Evolutionary conservation across 306 rosid genomes (phyloP), one percentile per base, ranked within the genome.

Genomic region (Vicia sativa): DNA sequence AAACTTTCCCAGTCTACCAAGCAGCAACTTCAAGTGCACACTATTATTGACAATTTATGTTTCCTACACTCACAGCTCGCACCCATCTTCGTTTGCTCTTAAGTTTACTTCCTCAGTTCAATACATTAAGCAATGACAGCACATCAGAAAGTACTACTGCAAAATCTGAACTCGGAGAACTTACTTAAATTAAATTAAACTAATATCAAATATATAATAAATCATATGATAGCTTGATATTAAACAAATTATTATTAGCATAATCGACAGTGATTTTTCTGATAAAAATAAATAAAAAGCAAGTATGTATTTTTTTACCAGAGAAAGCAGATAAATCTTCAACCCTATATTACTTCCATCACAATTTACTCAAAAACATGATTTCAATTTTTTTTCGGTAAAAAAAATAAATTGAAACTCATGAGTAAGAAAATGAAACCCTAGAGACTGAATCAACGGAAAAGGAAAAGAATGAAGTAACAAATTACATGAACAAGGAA

Each of bases 391-490:
- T 18, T 18, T 3, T 15, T 9, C 14, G 18, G 2, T 11, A 21
- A 29, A 50, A 66, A 52, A 42, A 43, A 31, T n/a, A 48, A 12
- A 19, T 3, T 1, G 1, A 53, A 0, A 31, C 12, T 9, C 15
- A 45, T 0, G 31, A 63, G 69, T 48, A 70, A 62, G 70, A 67
- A 64, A 57, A 44, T 4, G 67, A 78, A 81, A 78, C 85, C 84
- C 82, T 81, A 81, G 62, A 45, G 54, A 69, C 63, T 65, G 67
- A 81, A 78, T 73, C 80, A 49, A 57, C 35, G 19, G 11, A 68
- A 78, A 84, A 61, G n/a, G 50, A 45, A 34, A 65, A 67, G 42
- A 41, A 26, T 9, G 8, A 15, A 75, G 65, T 26, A 53, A 73
- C 21, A 43, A 81, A 72, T 53, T 56, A 43, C 43, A 59, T 21